Percentiles rank a stretch among this genome's conserved stretches.
Conservation (phyloP, 2,329 filamentous ascomycete species). For the Domatiomyces catenatus region DNA sequence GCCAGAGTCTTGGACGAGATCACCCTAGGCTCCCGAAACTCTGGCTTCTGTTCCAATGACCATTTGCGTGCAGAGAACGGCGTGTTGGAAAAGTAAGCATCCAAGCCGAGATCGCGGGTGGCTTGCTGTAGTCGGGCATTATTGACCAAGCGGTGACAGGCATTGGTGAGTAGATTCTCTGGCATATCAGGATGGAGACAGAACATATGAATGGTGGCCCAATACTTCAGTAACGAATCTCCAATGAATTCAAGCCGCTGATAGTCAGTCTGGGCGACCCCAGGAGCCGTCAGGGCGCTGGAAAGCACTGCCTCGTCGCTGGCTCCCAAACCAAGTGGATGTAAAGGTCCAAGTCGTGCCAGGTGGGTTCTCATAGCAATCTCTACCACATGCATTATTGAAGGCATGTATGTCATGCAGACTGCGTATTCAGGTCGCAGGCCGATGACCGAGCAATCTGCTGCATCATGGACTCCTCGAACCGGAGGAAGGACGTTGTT, state of each 20-base stretch:
- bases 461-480: constrained; percentile 3
- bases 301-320: constrained; percentile 4
- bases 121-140: constrained; percentile 59
- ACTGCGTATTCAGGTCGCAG: constrained; percentile 8
- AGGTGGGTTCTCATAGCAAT: constrained; percentile 6
- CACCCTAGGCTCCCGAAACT: constrained; percentile 17
- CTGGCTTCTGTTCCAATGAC: constrained; percentile 34
- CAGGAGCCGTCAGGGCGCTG: constrained; percentile 8
- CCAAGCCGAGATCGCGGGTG: constrained; percentile 47
- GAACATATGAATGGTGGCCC: constrained; percentile 50
- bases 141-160: constrained; percentile 55
- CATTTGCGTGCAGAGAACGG: constrained; percentile 57
- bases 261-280: constrained; percentile 40
- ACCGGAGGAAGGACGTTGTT: background rate
- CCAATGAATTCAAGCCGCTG: constrained; percentile 78
- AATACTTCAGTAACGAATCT: constrained; percentile 67
- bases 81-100: constrained; percentile 55
- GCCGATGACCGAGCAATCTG: constrained; percentile 10
- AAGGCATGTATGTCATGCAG: constrained; percentile 11
- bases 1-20: constrained; percentile 68
- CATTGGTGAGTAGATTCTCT: constrained; percentile 56
- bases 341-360: constrained; percentile 7
- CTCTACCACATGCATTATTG: constrained; percentile 14
- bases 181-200: constrained; percentile 49
- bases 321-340: constrained; percentile 1